These are phyloP conservation scores for Diaporthe vaccinii DNA, from an alignment of 2,329 filamentous ascomycete genomes.

Conservation along the genomic window DNA sequence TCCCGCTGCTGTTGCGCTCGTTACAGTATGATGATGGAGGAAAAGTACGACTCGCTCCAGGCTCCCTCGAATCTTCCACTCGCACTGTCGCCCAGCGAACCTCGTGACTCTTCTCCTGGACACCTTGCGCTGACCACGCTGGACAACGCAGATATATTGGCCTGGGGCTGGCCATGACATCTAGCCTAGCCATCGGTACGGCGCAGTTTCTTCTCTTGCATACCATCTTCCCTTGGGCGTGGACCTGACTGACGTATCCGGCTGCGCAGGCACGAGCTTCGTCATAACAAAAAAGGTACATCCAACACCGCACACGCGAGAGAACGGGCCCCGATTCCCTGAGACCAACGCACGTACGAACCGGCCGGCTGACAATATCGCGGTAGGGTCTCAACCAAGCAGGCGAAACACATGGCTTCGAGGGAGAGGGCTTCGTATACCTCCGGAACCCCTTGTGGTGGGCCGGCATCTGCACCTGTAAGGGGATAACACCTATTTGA, in stretches of 20 bases:
- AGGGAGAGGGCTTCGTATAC: conserved; percentile 96
- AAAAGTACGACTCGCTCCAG: conserved; percentile 55
- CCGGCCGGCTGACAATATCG: conserved; percentile 25
- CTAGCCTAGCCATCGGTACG: conserved; percentile 81
- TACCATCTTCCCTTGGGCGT: not conserved
- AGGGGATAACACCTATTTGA: conserved; percentile 50
- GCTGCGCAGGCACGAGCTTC: conserved; percentile 84
- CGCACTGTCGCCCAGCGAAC: not conserved
- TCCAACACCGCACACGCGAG: conserved; percentile 16
- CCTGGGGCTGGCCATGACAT: conserved; percentile 80
- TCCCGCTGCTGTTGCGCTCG: conserved; percentile 43
- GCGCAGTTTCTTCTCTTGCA: conserved; percentile 43
- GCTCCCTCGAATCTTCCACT: not conserved
- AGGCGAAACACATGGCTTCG: conserved; percentile 92
- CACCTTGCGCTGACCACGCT: conserved; percentile 49
- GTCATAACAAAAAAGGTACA: conserved; percentile 98
- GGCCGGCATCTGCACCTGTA: conserved; percentile 92
- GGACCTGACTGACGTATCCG: conserved; percentile 43
- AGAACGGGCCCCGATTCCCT: conserved; percentile 36
- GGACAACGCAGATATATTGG: conserved; percentile 76
- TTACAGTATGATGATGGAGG: conserved; percentile 58
- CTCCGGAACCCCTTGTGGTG: conserved; percentile 97
- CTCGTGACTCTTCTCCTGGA: not conserved
- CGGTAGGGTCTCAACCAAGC: conserved; percentile 87
- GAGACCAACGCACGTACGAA: conserved; percentile 1